These are phyloP conservation scores for Candida anglica DNA, from an alignment of 805 yeast species.

Conservation along the genomic window DNA sequence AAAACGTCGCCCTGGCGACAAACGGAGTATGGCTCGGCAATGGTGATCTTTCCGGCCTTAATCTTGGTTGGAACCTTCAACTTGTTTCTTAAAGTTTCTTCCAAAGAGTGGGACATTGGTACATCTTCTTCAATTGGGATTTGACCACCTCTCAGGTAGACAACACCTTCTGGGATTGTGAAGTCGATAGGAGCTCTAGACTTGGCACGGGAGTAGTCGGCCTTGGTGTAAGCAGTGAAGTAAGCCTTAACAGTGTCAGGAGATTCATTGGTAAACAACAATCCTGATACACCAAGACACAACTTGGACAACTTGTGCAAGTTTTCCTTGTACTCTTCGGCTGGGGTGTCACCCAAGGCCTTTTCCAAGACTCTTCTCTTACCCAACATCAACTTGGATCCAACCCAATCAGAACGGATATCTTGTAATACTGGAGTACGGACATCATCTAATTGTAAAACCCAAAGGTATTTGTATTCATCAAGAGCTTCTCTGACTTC, in stretches of 20 bases:
- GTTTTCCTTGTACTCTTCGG: slow-evolving; percentile 87
- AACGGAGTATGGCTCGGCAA: slow-evolving; percentile 74
- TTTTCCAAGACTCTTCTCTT: slow-evolving; percentile 90
- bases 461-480: slow-evolving; percentile 74
- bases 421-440: slow-evolving; percentile 95
- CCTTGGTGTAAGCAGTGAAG: slow-evolving; percentile 70
- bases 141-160: slow-evolving; percentile 95
- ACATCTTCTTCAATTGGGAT: slow-evolving; percentile 87
- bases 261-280: slow-evolving; percentile 83
- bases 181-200: slow-evolving; percentile 78
- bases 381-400: slow-evolving; percentile 85
- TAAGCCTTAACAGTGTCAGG: slow-evolving; percentile 89
- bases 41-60: slow-evolving; percentile 72
- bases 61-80: slow-evolving; percentile 89
- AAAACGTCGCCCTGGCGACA: slow-evolving; percentile 75
- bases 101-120: slow-evolving; percentile 94
- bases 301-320: slow-evolving; percentile 62
- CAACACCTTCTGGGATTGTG: slow-evolving; percentile 82
- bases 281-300: slow-evolving; percentile 78
- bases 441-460: slow-evolving; percentile 82
- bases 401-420: slow-evolving; percentile 88
- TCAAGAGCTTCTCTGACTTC: slow-evolving; percentile 84
- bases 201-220: slow-evolving; percentile 90
- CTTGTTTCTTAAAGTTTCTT: slow-evolving; percentile 85
- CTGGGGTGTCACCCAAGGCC: slow-evolving; percentile 84